Evolutionary conservation across 176 grass and related monocot species (phyloP).

Genomic region (Oryza glumipatula): DNA sequence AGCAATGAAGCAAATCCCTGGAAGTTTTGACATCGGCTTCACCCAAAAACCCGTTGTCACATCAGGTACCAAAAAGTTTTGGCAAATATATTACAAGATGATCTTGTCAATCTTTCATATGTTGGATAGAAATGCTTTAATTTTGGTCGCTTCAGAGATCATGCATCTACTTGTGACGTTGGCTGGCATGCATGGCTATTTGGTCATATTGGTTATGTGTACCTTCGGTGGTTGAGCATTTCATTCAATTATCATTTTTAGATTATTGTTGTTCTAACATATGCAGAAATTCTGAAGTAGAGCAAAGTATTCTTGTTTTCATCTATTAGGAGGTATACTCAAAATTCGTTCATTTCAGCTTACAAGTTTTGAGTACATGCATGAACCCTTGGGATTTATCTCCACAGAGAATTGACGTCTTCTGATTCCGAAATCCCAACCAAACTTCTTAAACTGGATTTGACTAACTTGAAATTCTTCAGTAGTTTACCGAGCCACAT

Average conservation of each 20-base stretch:
- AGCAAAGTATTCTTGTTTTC: background rate
- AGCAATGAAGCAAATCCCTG: constrained; percentile 32
- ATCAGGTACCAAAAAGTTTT: background rate
- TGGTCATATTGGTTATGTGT: background rate
- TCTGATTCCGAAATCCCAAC: background rate
- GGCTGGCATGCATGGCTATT: too few species aligned
- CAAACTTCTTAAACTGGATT: background rate
- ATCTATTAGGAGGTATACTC: background rate
- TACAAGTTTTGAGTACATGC: background rate
- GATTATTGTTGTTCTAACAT: too few species aligned
- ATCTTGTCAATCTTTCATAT: background rate
- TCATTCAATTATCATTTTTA: too few species aligned
- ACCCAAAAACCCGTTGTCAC: background rate
- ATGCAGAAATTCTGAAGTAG: background rate
- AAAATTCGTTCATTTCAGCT: background rate
- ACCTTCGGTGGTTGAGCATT: too few species aligned
- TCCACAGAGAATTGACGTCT: background rate
- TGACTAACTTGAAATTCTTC: background rate
- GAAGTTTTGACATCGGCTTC: background rate
- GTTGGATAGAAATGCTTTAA: background rate
- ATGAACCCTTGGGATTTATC: background rate
- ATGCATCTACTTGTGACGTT: too few species aligned
- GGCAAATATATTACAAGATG: background rate
- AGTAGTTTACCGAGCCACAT: background rate
- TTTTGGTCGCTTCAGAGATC: too few species aligned